These are phyloP conservation scores for Cotoneaster glaucophyllus DNA, from an alignment of 306 rosid species.

Conservation along the genomic window DNA sequence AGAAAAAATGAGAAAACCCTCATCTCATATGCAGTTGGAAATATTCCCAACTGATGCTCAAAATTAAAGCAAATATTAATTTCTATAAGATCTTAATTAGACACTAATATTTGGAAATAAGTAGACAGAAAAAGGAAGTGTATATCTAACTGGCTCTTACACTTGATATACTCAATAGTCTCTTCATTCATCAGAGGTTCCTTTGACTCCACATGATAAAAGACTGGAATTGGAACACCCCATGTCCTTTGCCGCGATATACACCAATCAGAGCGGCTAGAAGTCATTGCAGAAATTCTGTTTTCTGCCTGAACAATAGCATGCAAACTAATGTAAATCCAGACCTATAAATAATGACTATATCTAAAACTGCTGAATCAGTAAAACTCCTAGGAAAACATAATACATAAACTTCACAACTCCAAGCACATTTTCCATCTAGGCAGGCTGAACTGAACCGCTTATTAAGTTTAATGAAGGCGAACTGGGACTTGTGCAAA, in stretches of 20 bases:
- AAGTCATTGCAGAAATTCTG: conserved; percentile 92
- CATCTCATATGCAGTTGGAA: conserved; percentile 14
- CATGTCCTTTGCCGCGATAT: conserved; percentile 97
- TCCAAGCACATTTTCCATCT: not conserved
- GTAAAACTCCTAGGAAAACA: not conserved
- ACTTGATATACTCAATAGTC: conserved; percentile 68
- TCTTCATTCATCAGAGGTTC: conserved; percentile 96
- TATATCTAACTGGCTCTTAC: conserved; percentile 38
- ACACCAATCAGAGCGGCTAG: conserved; percentile 95
- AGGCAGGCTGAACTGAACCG: not conserved
- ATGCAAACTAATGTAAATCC: conserved; percentile 1
- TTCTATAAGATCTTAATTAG: not conserved
- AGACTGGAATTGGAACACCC: conserved; percentile 99
- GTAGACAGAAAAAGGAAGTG: not conserved
- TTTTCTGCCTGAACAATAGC: conserved; percentile 71
- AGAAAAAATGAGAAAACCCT: not conserved
- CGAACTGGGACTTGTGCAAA: not conserved
- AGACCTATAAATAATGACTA: not conserved
- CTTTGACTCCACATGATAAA: conserved; percentile 72
- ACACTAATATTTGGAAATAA: not conserved
- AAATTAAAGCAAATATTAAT: not conserved
- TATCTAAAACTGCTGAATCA: not conserved
- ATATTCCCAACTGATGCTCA: not conserved
- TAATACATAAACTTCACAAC: not conserved
- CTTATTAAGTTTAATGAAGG: not conserved